Evolutionary conservation across 441 rosid species (phyloP).

Genomic region (Gossypium davidsonii): DNA sequence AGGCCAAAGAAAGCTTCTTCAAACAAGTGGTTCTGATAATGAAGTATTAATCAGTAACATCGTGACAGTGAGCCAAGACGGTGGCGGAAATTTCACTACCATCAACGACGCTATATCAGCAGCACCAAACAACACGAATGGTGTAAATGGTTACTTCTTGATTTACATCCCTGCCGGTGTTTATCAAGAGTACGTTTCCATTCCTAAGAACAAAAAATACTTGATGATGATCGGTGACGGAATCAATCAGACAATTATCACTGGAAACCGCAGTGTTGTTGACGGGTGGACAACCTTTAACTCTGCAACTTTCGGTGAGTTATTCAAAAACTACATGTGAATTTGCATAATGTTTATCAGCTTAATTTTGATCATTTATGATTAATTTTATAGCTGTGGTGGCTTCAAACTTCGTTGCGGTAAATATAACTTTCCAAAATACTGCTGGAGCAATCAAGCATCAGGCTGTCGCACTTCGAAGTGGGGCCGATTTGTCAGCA

Average conservation of each 20-base stretch:
- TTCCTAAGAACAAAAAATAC: conserved; percentile 57
- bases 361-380: background rate
- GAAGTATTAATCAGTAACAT: conserved; percentile 43
- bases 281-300: conserved; percentile 92
- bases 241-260: conserved; percentile 65
- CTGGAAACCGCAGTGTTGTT: conserved; percentile 71
- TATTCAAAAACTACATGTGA: background rate
- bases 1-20: conserved; percentile 42
- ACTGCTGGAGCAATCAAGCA: conserved; percentile 57
- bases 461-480: conserved; percentile 56
- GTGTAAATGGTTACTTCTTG: conserved; percentile 59
- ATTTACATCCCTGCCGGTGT: conserved; percentile 62
- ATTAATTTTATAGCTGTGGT: conserved; percentile 36
- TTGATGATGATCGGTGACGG: conserved; percentile 90
- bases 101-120: conserved; percentile 57
- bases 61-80: conserved; percentile 59
- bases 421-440: conserved; percentile 46
- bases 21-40: conserved; percentile 6
- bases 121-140: conserved; percentile 65
- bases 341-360: background rate
- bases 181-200: conserved; percentile 65
- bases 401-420: conserved; percentile 45
- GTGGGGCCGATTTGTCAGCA: conserved; percentile 49
- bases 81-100: conserved; percentile 60
- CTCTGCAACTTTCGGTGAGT: conserved; percentile 78